Base-by-base conservation (phyloP, 2,329 filamentous ascomycete species). In the Hirsutella minnesotensis region DNA sequence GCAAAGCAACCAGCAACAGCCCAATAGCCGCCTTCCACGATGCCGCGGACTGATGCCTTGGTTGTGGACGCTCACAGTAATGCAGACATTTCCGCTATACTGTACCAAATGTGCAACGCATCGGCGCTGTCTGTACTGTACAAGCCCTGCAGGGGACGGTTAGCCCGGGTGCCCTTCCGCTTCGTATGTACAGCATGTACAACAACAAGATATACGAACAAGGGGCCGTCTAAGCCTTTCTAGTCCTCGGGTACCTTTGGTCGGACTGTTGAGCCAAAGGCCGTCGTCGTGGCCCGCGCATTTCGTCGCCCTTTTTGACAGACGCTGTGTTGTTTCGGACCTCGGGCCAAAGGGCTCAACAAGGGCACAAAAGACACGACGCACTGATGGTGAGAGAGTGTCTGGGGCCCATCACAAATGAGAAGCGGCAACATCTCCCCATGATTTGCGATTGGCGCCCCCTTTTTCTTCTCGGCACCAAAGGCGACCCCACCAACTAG, bases 21-120 rank as follows among this genome's bases (percentile, higher is more conserved):
- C 57, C 57, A 60, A 62, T 62, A 46, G 43, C 47, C 36, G 37
- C 45, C 46, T 47, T 57, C 56, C 59, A 62, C 59, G 59, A 61
- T 50, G 53, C 50, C 47, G 47, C 22, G 19, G 40, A 10, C 19
- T 38, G 15, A 27, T 27, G 24, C 24, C 24, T 27, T 27, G 24
- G 24, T 27, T 5, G 15, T 34, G 31, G 12, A 34, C n/a, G 15
- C 29, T n/a, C 7, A 35, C 15, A 19, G 15, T 19, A 8, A 19
- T n/a, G 33, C 15, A 19, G 7, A 15, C 33, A 19, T 35, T 19
- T 8, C 8, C 8, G 8, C 33, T 16, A 8, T 16, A 19, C 33
- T 19, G 7, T 35, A 35, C 33, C 27, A n/a, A n/a, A 12, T 37
- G 13, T 37, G 24, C 12, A 27, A 7, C 12, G 7, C 12, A 12